Conservation (phyloP, 2,329 filamentous ascomycete genomes). For the Magnaporthiopsis poae region DNA sequence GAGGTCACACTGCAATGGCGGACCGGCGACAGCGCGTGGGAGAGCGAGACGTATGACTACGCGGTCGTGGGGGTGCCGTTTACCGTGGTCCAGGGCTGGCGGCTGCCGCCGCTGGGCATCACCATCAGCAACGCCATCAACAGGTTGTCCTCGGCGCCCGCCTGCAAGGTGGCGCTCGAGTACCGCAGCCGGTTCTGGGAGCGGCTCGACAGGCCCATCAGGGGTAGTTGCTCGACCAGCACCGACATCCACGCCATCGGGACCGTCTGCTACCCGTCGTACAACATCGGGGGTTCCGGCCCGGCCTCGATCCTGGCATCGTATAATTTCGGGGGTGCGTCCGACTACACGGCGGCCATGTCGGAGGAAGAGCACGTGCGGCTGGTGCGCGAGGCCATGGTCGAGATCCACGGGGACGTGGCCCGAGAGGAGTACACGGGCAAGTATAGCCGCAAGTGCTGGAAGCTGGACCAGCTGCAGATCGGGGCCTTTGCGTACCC, state of each 20-base stretch:
- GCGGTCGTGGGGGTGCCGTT: conserved; percentile 55
- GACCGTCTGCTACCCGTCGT: conserved; percentile 56
- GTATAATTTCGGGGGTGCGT: conserved; percentile 39
- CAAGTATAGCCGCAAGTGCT: conserved; percentile 55
- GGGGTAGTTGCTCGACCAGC: conserved; percentile 49
- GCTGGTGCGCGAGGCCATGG: conserved; percentile 54
- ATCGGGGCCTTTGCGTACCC: conserved; percentile 54
- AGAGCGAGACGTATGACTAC: conserved; percentile 46
- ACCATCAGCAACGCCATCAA: conserved; percentile 38
- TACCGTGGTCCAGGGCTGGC: conserved; percentile 52
- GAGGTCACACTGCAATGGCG: conserved; percentile 52
- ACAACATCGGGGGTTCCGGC: conserved; percentile 53
- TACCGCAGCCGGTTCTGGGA: conserved; percentile 57
- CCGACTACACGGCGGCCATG: conserved; percentile 32
- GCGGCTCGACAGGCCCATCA: conserved; percentile 41
- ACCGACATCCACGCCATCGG: conserved; percentile 53
- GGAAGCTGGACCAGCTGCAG: conserved; percentile 52
- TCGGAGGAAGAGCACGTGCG: conserved; percentile 52
- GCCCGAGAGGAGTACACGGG: conserved; percentile 55
- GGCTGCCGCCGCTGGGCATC: conserved; percentile 30
- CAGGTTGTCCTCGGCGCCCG: conserved; percentile 31
- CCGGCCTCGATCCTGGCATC: conserved; percentile 53
- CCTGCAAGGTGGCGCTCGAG: conserved; percentile 55
- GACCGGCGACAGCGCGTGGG: conserved; percentile 23
- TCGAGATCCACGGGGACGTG: conserved; percentile 53